Conservation (phyloP, 2,329 filamentous ascomycete species). For the Anthostomella pinea region DNA sequence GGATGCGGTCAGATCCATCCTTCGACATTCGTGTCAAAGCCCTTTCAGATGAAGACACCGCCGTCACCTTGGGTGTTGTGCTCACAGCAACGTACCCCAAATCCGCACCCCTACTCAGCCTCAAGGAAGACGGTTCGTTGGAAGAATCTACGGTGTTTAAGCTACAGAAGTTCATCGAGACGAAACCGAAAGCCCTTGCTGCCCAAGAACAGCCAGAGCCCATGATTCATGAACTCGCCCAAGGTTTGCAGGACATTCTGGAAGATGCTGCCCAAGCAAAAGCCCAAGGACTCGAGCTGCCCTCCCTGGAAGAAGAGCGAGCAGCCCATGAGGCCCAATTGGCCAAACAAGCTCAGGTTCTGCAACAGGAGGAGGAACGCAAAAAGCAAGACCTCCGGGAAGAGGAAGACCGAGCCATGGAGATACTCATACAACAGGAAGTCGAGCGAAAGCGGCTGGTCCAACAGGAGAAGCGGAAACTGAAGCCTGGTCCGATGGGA, state of each 20-base stretch:
- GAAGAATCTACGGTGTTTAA: slow-evolving; percentile 69
- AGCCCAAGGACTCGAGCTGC: slow-evolving; percentile 71
- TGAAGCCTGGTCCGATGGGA: slow-evolving; percentile 44
- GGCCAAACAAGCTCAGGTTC: slow-evolving; percentile 56
- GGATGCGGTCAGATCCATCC: slow-evolving; percentile 84
- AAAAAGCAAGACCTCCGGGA: slow-evolving; percentile 54
- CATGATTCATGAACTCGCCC: slow-evolving; percentile 65
- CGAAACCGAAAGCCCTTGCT: slow-evolving; percentile 52
- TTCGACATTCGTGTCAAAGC: slow-evolving; percentile 80
- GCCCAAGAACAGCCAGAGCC: slow-evolving; percentile 50
- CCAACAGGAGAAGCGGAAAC: slow-evolving; percentile 63
- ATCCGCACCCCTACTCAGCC: slow-evolving; percentile 67
- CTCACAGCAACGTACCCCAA: slow-evolving; percentile 91
- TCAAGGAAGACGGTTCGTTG: slow-evolving; percentile 64
- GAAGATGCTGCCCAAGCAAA: slow-evolving; percentile 82
- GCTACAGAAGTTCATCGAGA: slow-evolving; percentile 62
- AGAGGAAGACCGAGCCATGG: slow-evolving; percentile 69
- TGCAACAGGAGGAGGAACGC: slow-evolving; percentile 50
- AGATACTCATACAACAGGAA: slow-evolving; percentile 70
- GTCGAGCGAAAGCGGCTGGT: slow-evolving; percentile 63
- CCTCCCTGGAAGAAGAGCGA: slow-evolving; percentile 85
- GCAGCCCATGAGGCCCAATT: slow-evolving; percentile 76
- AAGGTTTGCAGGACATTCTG: slow-evolving; percentile 69
- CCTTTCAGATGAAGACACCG: slow-evolving; percentile 68
- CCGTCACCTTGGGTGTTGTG: slow-evolving; percentile 70